These are phyloP conservation scores for Eragrostis nindensis DNA, from an alignment of 176 grass and related monocot genomes.

Conservation along the genomic window DNA sequence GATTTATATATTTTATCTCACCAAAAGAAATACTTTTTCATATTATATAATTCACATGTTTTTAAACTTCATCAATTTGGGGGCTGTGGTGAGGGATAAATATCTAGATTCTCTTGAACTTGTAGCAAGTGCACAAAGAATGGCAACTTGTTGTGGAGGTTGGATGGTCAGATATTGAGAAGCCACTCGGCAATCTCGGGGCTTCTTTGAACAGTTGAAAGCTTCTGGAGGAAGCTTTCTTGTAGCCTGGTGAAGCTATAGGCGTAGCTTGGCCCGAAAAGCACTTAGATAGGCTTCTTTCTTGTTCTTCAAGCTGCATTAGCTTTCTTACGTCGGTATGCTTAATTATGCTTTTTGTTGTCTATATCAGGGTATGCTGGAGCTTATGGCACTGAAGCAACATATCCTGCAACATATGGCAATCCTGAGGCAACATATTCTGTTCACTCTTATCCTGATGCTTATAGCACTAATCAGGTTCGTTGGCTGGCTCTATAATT, in stretches of 20 bases:
- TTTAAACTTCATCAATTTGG: too few species aligned
- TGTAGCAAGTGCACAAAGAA: not conserved
- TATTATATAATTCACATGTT: too few species aligned
- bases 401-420: conserved; percentile 38
- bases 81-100: not conserved
- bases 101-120: not conserved
- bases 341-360: not conserved
- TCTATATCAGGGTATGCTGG: conserved; percentile 61
- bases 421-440: conserved; percentile 44
- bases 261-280: not conserved
- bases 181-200: not conserved
- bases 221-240: not conserved
- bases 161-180: not conserved
- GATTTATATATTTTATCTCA: too few species aligned
- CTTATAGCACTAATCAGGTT: conserved; percentile 74
- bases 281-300: not conserved
- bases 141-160: not conserved
- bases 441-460: conserved; percentile 40
- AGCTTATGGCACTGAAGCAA: conserved; percentile 46
- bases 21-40: too few species aligned
- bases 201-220: not conserved
- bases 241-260: conserved; percentile 5
- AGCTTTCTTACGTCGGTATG: not conserved
- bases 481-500: conserved; percentile 25
- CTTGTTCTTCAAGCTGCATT: conserved; percentile 15